Evolutionary conservation across 108 stramenopile genomes (phyloP), one percentile per base, ranked within the genome.

Genomic region (Pseudonitzschia multistriata): DNA sequence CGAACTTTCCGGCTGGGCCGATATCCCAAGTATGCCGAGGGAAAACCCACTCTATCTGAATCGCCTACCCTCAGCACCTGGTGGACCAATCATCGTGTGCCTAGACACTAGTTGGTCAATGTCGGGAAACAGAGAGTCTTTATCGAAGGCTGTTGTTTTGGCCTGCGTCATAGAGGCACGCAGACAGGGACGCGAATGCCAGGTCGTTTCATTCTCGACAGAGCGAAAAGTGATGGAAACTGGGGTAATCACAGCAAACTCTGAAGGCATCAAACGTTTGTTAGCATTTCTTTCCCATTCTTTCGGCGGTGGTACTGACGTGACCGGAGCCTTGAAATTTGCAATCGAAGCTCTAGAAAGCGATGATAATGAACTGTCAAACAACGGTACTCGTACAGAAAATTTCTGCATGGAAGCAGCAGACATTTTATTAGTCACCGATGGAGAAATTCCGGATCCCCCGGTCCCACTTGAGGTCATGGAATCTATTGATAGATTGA

Each of bases 21-120:
- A 90, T 47, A 56, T 88, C 13, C 85, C 85, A 6, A 88, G 83
- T 33, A 56, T 79, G 30, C 85, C 88, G 11, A 31, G 67, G 13
- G 61, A 66, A 49, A 49, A 39, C 22, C 62, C 81, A 27, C 62
- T 73, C 0, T 68, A 82, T 52, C 53, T 63, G 5, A 65, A 67
- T 19, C 59, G 77, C 37, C 50, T 86, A 3, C 90, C 90, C 13
- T 79, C 75, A 53, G 84, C 78, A 19, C 72, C 85, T 0, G 86
- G 87, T 21, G 90, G 90, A 21, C 90, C 87, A 6, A 72, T 91
- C 53, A 76, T 88, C 28, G 77, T 91, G 24, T 91, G 90, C 48
- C 49, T 91, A 8, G 90, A 91, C 67, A 91, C 90, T n/a, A 88
- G 87, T 10, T 85, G 79, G 80, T 89, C 88, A 0, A 91, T 91